Evolutionary conservation across 352 stramenopile species (phyloP), one percentile per base, ranked within the genome.

Genomic region (Pythium guiyangense): DNA sequence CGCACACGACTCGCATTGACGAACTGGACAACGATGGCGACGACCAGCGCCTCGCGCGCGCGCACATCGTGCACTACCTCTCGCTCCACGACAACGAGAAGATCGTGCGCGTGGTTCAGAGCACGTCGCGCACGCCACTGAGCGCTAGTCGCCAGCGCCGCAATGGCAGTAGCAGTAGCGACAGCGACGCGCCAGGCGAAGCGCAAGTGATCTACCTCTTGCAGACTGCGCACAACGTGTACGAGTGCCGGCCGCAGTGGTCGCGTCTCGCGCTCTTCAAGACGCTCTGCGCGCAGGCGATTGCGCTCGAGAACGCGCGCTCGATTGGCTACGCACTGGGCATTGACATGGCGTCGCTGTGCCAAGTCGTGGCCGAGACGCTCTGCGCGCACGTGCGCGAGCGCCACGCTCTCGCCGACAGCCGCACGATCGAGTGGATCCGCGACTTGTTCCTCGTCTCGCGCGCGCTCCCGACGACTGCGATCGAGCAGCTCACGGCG

Each of bases 331-430:
- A 95, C 52, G 83, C 85, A 3, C 69, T 95, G 46, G 83, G 83
- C 20, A 92, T 92, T 35, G 85, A 95, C 56, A 95, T 95, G 85
- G 75, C 85, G 42, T 93, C 85, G 12, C 63, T 95, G 6, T 95
- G 85, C 42, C 77, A 93, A 60, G 81, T 93, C 11, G 85, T 88
- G 3, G 83, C 83, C 15, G 85, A 95, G 45, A 92, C 85, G 18
- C 66, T 95, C 22, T 90, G 85, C 53, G 67, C 49, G 5, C 73
- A 64, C 52, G 40, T 79, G 6, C 60, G 70, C 5, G 60, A 73
- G 22, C 48, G 59, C 1, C 75, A 59, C 9, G 53, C 46, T 43
- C 45, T 18, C n/a, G 59, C 53, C 14, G 68, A 85, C 49, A 31
- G 37, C 26, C 29, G 59, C 17, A 57, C 75, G 27, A 31, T 84